Conservation (phyloP, 148 eudicot species). For the Rhododendron molle region DNA sequence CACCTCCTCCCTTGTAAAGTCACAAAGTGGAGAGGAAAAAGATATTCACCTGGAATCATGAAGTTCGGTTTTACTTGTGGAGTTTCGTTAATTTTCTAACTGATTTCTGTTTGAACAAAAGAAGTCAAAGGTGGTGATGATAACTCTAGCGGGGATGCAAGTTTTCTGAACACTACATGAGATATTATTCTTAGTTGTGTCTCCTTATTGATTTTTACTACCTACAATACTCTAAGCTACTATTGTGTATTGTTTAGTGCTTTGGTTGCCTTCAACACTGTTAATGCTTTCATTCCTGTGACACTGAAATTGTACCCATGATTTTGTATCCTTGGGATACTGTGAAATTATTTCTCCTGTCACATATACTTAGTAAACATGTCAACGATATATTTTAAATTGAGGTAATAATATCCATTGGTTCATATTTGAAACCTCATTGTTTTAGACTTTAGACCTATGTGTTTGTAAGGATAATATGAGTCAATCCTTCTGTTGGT, state of each 20-base stretch:
- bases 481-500: conserved; percentile 2
- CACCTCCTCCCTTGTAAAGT: background rate
- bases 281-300: background rate
- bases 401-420: background rate
- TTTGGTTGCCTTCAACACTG: background rate
- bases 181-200: background rate
- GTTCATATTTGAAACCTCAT: background rate
- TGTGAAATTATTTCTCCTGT: background rate
- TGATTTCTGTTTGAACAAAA: background rate
- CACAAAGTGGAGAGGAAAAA: background rate
- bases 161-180: background rate
- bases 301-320: background rate
- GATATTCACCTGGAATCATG: background rate
- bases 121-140: background rate
- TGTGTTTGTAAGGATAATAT: background rate
- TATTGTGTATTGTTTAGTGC: background rate
- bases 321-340: background rate
- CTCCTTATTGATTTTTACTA: background rate
- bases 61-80: background rate
- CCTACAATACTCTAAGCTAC: background rate
- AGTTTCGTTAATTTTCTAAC: background rate
- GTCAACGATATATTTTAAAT: background rate
- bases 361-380: background rate
- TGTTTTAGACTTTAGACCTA: background rate
- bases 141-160: background rate